phyloP scores from a whole-genome alignment of 306 rosid species.

The Ziziphus jujuba region DNA sequence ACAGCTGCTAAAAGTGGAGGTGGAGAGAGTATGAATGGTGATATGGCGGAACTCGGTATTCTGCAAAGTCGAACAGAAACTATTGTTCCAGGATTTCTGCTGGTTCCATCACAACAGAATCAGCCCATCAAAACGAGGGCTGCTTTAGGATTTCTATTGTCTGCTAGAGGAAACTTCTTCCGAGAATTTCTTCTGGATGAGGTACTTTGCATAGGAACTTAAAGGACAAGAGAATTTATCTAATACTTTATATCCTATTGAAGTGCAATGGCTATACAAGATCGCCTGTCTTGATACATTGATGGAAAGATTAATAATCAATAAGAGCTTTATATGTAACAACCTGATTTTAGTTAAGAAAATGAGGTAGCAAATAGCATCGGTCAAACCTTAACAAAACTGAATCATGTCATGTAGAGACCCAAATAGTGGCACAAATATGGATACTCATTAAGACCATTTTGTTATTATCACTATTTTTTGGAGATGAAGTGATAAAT shows the following conservation, averaged over 20 bases:
- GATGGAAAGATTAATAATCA: neutral
- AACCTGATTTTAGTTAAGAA: neutral
- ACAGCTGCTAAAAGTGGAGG: constrained; percentile 99
- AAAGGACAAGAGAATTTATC: neutral
- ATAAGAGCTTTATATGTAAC: no score
- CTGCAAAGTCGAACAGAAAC: constrained; percentile 44
- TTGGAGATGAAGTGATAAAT: no score
- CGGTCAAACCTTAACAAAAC: neutral
- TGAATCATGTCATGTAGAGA: neutral
- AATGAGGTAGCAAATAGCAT: neutral
- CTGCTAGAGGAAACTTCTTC: constrained; percentile 87
- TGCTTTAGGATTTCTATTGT: constrained; percentile 81
- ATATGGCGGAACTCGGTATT: constrained; percentile 89
- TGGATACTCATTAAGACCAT: no score
- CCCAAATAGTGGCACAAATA: no score
- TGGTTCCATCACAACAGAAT: constrained; percentile 38
- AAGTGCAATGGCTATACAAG: neutral
- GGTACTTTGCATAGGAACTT: constrained; percentile 53
- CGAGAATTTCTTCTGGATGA: constrained; percentile 97
- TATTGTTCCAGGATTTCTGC: constrained; percentile 47
- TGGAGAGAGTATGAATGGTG: constrained; percentile 76
- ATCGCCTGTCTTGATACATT: neutral
- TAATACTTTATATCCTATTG: constrained; percentile 1
- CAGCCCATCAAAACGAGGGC: constrained; percentile 91
- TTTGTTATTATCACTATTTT: no score